Base-by-base conservation (phyloP, 495 filamentous ascomycete genomes). In the Ascodesmis nigricans region DNA sequence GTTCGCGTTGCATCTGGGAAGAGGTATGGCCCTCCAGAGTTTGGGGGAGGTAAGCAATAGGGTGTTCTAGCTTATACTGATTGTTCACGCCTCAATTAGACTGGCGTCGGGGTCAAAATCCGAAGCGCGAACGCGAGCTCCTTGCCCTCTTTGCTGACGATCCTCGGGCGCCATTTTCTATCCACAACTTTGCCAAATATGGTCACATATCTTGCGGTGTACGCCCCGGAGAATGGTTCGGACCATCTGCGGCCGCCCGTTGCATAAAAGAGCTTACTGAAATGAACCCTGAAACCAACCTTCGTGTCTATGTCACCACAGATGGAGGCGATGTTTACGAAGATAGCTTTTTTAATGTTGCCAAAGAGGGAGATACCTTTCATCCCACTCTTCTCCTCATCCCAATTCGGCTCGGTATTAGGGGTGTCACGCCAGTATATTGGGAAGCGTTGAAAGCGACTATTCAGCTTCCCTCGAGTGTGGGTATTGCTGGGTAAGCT, bases 191-290 rank as follows among this genome's bases (percentile, higher is more conserved):
- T 46, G 90, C 95, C 18, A 61, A 73, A 31, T 74, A 91, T 45
- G 90, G 90, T 2, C 80, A 84, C 11, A 61, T 66, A 21, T 76
- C 75, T 8, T 97, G 87, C 50, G 82, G 80, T 4, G 95, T 92
- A 51, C 75, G 83, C 53, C 84, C 90, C 0, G 90, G 90, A 16
- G 78, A 93, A 55, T 99, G 90, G 90, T 99, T 99, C 61, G 90
- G 90, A 6, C 90, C 90, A n/a, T 91, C 80, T 10, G 87, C 90
- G 4, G 90, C 90, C 1, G 80, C 90, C n/a, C 69, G 72, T 38
- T 93, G 90, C 53, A 91, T 99, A 35, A 73, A 90, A 49, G 72
- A 73, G 5, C 62, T 99, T 20, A 71, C 71, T 15, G 68, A 67
- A 36, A 53, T 66, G 37, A 61, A 69, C 40, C 48, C 59, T 29